Percentiles rank a stretch among this genome's conserved stretches.
phyloP scores from a whole-genome alignment of 805 yeast genomes.

The Ogataea minuta region DNA sequence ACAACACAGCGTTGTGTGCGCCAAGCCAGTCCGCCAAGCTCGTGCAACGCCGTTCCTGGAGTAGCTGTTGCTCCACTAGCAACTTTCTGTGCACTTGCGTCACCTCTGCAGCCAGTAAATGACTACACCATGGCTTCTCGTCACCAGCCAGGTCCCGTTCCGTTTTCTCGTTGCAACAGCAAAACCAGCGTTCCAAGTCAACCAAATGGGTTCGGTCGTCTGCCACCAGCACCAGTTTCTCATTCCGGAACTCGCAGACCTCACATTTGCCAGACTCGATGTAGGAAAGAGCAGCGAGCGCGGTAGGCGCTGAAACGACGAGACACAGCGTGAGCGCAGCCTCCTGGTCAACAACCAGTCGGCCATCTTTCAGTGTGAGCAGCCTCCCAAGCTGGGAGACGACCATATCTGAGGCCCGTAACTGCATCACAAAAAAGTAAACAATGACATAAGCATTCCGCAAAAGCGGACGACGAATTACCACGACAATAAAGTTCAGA shows the following conservation, averaged over 20 bases:
- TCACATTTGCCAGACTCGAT: constrained; percentile 12
- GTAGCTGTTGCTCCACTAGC: not conserved
- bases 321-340: constrained; percentile 15
- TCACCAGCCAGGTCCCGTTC: not conserved
- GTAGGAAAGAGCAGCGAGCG: constrained; percentile 11
- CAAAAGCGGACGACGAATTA: not conserved
- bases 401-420: constrained; percentile 5
- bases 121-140: constrained; percentile 6
- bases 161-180: constrained; percentile 13
- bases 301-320: constrained; percentile 9
- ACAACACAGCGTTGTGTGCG: not conserved
- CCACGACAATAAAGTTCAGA: not conserved
- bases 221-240: constrained; percentile 1
- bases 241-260: constrained; percentile 4
- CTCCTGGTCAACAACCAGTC: constrained; percentile 16
- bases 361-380: constrained; percentile 5
- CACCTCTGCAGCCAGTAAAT: constrained; percentile 1
- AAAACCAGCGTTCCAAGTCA: constrained; percentile 13
- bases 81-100: not conserved
- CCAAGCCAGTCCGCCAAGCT: constrained; percentile 1
- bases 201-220: constrained; percentile 6
- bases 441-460: constrained; percentile 1
- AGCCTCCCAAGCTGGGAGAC: constrained; percentile 11
- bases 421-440: constrained; percentile 1
- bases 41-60: not conserved